Percentiles rank a stretch among this genome's conserved stretches.
These are phyloP conservation scores for Physcia stellaris DNA, from an alignment of 495 filamentous ascomycete genomes.

Conservation along the genomic window DNA sequence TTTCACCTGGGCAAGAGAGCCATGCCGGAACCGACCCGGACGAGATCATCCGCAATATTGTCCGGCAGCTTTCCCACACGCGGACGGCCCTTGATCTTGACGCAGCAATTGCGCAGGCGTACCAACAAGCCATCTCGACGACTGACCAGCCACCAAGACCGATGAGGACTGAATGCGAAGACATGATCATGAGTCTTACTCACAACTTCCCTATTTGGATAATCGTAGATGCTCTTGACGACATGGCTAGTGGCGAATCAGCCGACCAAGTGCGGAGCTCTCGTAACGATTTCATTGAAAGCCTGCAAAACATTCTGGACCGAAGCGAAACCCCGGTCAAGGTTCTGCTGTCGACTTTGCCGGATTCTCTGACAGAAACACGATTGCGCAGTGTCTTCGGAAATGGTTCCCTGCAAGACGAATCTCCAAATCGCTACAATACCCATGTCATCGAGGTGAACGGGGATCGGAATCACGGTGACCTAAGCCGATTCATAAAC, in stretches of 20 bases:
- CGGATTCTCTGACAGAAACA: conserved; percentile 1
- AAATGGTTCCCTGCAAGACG: background rate
- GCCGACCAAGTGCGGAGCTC: conserved; percentile 2
- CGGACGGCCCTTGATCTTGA: background rate
- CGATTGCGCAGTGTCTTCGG: background rate
- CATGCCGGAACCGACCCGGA: background rate
- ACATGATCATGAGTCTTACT: conserved; percentile 1
- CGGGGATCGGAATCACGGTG: conserved; percentile 1
- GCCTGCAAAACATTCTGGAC: background rate
- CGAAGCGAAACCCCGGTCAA: background rate
- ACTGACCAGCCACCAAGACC: conserved; percentile 2
- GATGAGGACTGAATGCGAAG: conserved; percentile 1
- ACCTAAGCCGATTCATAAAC: conserved; percentile 1
- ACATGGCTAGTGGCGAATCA: background rate
- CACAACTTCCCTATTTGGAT: conserved; percentile 1
- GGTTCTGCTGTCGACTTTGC: conserved; percentile 1
- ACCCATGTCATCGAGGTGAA: conserved; percentile 4
- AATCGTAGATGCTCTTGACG: conserved; percentile 4
- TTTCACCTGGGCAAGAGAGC: background rate
- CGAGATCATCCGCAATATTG: conserved; percentile 2
- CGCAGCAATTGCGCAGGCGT: background rate
- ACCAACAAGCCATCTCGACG: background rate
- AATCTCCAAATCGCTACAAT: background rate
- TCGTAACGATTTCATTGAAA: conserved; percentile 4
- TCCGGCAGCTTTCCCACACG: background rate